Evolutionary conservation across 192 early-diverging fungal genomes (phyloP).

Genomic region (Gryganskiella cystojenkinii): DNA sequence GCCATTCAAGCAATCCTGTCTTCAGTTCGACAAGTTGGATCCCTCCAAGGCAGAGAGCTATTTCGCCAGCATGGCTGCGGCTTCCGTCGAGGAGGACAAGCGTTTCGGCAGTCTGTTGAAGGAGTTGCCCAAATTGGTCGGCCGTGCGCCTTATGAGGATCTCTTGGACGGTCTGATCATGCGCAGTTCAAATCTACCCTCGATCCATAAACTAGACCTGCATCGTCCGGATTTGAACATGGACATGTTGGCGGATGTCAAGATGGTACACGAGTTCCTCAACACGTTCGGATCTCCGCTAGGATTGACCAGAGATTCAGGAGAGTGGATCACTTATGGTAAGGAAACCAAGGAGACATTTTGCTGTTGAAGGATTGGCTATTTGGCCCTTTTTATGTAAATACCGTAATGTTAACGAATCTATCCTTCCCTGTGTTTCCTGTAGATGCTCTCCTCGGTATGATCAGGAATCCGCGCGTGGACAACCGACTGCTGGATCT

Average conservation of each 20-base stretch:
- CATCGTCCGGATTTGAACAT: conserved; percentile 31
- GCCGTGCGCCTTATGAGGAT: conserved; percentile 47
- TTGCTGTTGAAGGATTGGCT: not conserved
- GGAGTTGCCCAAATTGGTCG: conserved; percentile 36
- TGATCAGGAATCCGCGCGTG: conserved; percentile 43
- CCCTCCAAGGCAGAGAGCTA: conserved; percentile 28
- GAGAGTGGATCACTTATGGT: conserved; percentile 50
- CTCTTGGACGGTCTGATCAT: conserved; percentile 28
- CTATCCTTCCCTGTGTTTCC: not conserved
- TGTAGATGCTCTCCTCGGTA: conserved; percentile 28
- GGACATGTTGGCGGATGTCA: conserved; percentile 50
- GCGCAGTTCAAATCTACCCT: conserved; percentile 32
- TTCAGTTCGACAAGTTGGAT: conserved; percentile 38
- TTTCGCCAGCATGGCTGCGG: conserved; percentile 24
- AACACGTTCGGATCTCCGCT: conserved; percentile 44
- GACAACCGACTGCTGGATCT: conserved; percentile 38
- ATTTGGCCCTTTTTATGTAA: conserved; percentile 11
- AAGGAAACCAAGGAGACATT: not conserved
- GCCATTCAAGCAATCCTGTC: conserved; percentile 45
- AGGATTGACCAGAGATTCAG: conserved; percentile 42
- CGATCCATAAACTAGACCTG: conserved; percentile 25
- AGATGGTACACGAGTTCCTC: conserved; percentile 52
- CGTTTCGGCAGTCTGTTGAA: conserved; percentile 24
- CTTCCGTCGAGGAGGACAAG: conserved; percentile 13
- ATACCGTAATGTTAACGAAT: not conserved